These are phyloP conservation scores for Spergularia marina DNA, from an alignment of 148 eudicot genomes.

Conservation along the genomic window DNA sequence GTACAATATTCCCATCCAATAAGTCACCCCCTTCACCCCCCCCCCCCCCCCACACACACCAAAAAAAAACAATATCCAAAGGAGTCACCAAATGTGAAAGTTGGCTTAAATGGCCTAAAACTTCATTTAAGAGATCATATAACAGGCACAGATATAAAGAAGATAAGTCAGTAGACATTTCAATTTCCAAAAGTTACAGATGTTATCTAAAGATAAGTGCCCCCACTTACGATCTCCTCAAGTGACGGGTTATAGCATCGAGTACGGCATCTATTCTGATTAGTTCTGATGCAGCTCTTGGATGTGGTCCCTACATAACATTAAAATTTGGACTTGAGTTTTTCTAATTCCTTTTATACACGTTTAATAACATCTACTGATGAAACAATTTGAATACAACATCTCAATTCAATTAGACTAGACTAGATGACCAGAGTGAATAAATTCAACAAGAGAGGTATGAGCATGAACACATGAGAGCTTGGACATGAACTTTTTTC, in stretches of 20 bases:
- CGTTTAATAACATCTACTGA: neutral
- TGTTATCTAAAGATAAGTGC: slow-evolving; percentile 1
- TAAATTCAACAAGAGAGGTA: neutral
- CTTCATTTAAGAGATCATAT: neutral
- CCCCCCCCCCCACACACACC: neutral
- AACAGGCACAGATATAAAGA: neutral
- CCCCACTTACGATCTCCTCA: slow-evolving; percentile 69
- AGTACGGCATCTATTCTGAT: slow-evolving; percentile 68
- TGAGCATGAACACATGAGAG: neutral
- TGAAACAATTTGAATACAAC: neutral
- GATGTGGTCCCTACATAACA: slow-evolving; percentile 75
- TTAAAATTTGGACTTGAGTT: slow-evolving; percentile 18
- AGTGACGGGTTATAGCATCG: slow-evolving; percentile 75
- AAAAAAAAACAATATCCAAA: neutral
- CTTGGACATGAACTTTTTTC: neutral
- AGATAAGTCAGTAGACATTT: neutral
- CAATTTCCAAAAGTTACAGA: neutral
- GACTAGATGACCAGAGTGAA: neutral
- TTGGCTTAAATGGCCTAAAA: neutral
- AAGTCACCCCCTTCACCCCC: neutral
- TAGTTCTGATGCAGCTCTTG: slow-evolving; percentile 89
- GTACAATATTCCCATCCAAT: neutral
- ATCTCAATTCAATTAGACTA: neutral
- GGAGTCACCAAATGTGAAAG: neutral
- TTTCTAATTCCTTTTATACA: neutral